Evolutionary conservation across 169 alveolate species (phyloP), one percentile per base, ranked within the genome.

Genomic region (Babesia bigemina): DNA sequence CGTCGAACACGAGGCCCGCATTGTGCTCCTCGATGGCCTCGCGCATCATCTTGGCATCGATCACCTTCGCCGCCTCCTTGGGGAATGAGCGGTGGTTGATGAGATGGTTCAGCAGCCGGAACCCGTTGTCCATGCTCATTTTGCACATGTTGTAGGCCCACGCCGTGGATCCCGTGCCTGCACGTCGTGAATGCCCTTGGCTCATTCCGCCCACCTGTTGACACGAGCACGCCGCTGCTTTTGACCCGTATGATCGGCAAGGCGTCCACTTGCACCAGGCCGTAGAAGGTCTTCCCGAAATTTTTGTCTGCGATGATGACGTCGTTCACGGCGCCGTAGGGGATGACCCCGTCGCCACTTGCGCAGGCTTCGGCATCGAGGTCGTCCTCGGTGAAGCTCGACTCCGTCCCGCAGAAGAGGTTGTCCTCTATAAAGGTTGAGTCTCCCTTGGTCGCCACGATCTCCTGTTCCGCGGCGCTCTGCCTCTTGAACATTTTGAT

Each of bases 121-220:
- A 26, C 16, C 85, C 88, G 28, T 73, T 75, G 62, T 73, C 69
- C 28, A 70, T 75, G 55, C 79, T 81, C 47, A 79, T 63, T 60
- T 92, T 88, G 60, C 91, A 73, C 70, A 92, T 83, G 83, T 92
- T 92, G 75, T 87, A 92, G 22, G 94, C 91, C 96, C 96, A 92
- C 0, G 96, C 96, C 36, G 94, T 91, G 19, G 96, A 92, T 33
- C 96, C 96, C 12, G 96, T 90, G 1, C 96, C 96, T 74, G 33
- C 14, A 16, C 2, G 47, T 73, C 47, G 17, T 21, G 48, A 21
- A 11, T 16, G 8, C 17, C 9, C 21, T 26, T 33, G 14, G 7
- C 16, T 7, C 50, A 24, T 7, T 4, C 12, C 56, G n/a, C 66
- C 1, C 4, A 71, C 81, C 84, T 28, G 92, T 85, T 11, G 94